Base-by-base conservation (phyloP, 306 rosid genomes). In the Ziziphus jujuba region DNA sequence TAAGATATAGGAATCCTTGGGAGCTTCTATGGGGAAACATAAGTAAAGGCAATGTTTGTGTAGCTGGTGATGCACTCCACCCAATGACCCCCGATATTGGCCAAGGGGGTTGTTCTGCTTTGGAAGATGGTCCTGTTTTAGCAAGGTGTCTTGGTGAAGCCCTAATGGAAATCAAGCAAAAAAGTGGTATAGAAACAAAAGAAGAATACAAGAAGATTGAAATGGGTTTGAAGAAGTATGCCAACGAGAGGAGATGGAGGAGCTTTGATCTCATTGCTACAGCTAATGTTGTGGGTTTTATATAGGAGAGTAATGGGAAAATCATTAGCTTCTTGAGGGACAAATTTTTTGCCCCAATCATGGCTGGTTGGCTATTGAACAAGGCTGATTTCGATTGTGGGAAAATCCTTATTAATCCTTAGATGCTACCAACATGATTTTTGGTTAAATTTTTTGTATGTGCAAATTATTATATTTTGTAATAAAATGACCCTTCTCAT, bases 31-130 rank as follows among this genome's bases (percentile, higher is more conserved):
- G 71, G 57, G 88, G 93, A 55, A 81, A 76, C 21, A 81, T 87
- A 16, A 84, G 78, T 45, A 87, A 89, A 81, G 84, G 81, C 44
- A 85, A 82, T 12, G 91, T 83, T 4, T 88, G 91, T 75, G 83
- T 89, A 11, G 95, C 69, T 7, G 97, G 97, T 17, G 97, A 91
- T 49, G 97, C 96, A 3, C 69, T 91, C 34, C 97, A 91, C 47
- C 95, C 97, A 0, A 85, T 83, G 91, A 85, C 93, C 28, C 91
- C 96, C 17, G 93, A 91, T 40, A 16, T 88, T 21, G 93, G 89
- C 4, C 97, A 91, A 59, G 97, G 97, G 2, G 96, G 93, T 1
- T 83, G 93, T 34, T 19, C 80, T 64, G 93, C 96, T 5, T 66
- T 87, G 35, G 96, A 91, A 31, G 97, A 88, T 24, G 89, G 82